Evolutionary conservation across 2,329 filamentous ascomycete species (phyloP), one percentile per base, ranked within the genome.

Genomic region (Penicillium sclerotiorum): DNA sequence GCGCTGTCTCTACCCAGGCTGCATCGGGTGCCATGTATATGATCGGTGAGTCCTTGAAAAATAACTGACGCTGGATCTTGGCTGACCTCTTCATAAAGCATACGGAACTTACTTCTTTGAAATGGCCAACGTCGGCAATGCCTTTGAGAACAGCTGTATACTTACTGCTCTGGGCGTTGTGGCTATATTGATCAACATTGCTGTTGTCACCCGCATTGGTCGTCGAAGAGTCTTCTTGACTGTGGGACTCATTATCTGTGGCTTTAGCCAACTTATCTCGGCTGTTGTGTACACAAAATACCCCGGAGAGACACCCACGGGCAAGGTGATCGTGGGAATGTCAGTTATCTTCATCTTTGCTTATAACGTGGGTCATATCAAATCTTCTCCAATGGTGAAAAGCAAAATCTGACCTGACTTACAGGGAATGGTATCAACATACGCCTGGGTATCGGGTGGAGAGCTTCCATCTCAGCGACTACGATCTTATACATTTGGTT

Each of bases 71-170:
- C 13, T 20, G 15, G n/a, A 43, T 30, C 2, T 15, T 38, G 22
- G 11, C 36, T 58, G 12, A 62, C 23, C 21, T 32, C 17, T 21
- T 23, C 13, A 6, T 23, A n/a, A 12, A 80, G 79, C 77, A 1
- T 81, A 80, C 56, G 74, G 75, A 20, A 83, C 80, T 1, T 84
- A 84, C 63, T 84, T 84, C 71, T 81, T 84, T 61, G 74, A 79
- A 58, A 83, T 83, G 77, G 80, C 81, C 28, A 72, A 77, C 38
- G 78, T 84, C 4, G 73, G 77, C 27, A 73, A 79, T 41, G 74
- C 80, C 8, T 84, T 84, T 60, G 76, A 78, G 58, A 83, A 83
- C 66, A 71, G 76, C 12, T 82, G 81, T 60, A 80, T 83, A 38
- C 72, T 83, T 12, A 77, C 71, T 23, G 75, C 74, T 6, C 74